These are phyloP conservation scores for Aspergillus nomiae DNA, from an alignment of 2,329 filamentous ascomycete genomes.

Conservation along the genomic window DNA sequence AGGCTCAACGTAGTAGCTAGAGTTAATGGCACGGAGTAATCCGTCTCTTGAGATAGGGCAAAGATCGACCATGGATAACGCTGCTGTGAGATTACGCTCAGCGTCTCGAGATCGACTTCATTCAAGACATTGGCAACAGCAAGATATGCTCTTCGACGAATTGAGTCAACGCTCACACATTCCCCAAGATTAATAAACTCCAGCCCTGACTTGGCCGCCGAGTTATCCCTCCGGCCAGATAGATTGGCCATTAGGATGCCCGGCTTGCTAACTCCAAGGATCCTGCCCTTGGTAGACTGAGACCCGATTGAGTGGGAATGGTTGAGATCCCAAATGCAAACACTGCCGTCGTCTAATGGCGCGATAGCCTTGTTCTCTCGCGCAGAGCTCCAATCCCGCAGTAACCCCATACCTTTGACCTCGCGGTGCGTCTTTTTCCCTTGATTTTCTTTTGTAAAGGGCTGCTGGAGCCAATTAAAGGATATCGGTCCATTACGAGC, in stretches of 20 bases:
- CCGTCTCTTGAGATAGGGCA: slow-evolving; percentile 71
- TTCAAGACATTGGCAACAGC: slow-evolving; percentile 76
- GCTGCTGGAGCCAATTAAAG: slow-evolving; percentile 74
- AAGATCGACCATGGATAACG: slow-evolving; percentile 82
- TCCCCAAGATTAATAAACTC: slow-evolving; percentile 64
- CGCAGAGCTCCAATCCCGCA: slow-evolving; percentile 56
- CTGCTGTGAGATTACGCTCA: slow-evolving; percentile 69
- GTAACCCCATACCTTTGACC: slow-evolving; percentile 72
- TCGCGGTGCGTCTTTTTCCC: slow-evolving; percentile 54
- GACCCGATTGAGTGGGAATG: slow-evolving; percentile 34
- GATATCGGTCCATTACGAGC: slow-evolving; percentile 75
- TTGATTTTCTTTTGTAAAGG: slow-evolving; percentile 43
- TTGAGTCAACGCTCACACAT: slow-evolving; percentile 77
- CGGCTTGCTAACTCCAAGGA: slow-evolving; percentile 66
- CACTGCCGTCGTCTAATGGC: slow-evolving; percentile 80
- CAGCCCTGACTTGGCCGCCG: slow-evolving; percentile 29
- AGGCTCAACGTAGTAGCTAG: slow-evolving; percentile 81
- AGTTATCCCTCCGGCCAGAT: slow-evolving; percentile 58
- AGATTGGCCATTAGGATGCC: slow-evolving; percentile 70
- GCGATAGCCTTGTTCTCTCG: slow-evolving; percentile 67
- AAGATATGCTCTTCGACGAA: slow-evolving; percentile 70
- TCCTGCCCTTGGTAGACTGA: slow-evolving; percentile 52
- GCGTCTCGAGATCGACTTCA: slow-evolving; percentile 76
- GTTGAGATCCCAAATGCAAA: slow-evolving; percentile 82
- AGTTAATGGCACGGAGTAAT: slow-evolving; percentile 69